phyloP scores from a whole-genome alignment of 140 eudicot genomes.

The Erigeron philadelphicus region DNA sequence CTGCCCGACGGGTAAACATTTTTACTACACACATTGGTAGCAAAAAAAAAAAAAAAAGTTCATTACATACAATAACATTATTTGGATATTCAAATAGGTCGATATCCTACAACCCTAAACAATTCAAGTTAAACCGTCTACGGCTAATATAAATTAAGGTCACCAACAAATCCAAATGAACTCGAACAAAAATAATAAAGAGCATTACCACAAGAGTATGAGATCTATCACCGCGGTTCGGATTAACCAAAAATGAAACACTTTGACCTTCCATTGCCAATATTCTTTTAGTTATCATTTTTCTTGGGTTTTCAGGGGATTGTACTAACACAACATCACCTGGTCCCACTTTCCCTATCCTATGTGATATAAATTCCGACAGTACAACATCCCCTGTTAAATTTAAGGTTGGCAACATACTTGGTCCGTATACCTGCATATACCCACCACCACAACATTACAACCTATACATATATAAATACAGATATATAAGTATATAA shows the following conservation, averaged over 20 bases:
- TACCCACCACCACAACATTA: background rate
- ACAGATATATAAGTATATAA: background rate
- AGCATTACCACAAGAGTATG: constrained; percentile 47
- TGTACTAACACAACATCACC: constrained; percentile 70
- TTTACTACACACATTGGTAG: too few relatives aligned
- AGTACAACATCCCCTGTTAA: constrained; percentile 75
- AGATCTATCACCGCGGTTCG: constrained; percentile 35
- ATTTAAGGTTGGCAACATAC: constrained; percentile 94
- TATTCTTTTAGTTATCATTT: constrained; percentile 63
- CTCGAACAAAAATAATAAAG: background rate
- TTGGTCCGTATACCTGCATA: constrained; percentile 74
- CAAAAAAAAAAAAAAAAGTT: too few relatives aligned
- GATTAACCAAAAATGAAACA: constrained; percentile 52
- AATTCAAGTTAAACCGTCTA: too few relatives aligned
- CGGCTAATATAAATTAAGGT: too few relatives aligned
- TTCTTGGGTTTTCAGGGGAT: constrained; percentile 82
- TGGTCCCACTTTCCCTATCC: constrained; percentile 55
- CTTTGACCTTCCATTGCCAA: constrained; percentile 77
- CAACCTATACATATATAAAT: background rate
- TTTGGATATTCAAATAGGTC: too few relatives aligned
- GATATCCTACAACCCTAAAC: too few relatives aligned
- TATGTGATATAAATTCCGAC: constrained; percentile 52
- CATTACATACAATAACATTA: too few relatives aligned
- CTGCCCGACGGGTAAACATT: too few relatives aligned
- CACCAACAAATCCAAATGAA: too few relatives aligned